Evolutionary conservation across 2,329 filamentous ascomycete species (phyloP), one percentile per base, ranked within the genome.

Genomic region (Aspergillus novofumigatus): DNA sequence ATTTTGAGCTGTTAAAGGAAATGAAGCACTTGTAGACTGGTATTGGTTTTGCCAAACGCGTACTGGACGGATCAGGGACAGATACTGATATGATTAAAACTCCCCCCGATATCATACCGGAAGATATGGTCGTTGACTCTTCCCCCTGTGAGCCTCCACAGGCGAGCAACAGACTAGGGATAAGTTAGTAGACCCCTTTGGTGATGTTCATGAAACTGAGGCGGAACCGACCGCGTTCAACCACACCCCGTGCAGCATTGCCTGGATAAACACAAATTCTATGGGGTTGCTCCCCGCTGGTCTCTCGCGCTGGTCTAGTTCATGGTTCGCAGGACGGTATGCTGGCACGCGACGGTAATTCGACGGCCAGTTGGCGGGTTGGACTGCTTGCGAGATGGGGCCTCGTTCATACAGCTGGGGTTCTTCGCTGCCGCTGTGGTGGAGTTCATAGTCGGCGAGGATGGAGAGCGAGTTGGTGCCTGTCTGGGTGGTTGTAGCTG

Each of bases 71-170:
- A 17, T 51, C 44, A 23, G 21, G n/a, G 21, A 41, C 42, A 41
- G 14, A 51, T 29, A 21, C 14, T 20, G 20, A 26, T 35, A 32
- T 2, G 35, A 51, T 32, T 26, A 38, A 42, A n/a, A 56, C 66
- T 85, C 83, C 11, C 83, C 82, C 83, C 82, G 56, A 85, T 69
- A 32, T 78, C 75, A 62, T 83, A 83, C 32, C 74, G 74, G 52
- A 83, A 82, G 23, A 78, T 68, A n/a, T 69, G 67, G 58, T 79
- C 72, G 64, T 80, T 81, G 9, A 82, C 58, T 57, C 67, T 78
- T 0, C 81, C 82, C 2, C 76, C 72, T 0, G 81, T 83, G 4
- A 68, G 69, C n/a, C 77, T 69, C 82, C 82, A 85, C 1, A 80
- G 35, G 9, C 66, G 55, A 45, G 79, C 73, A 3, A 77, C 73